phyloP scores from a whole-genome alignment of 1,139 yeast species.

The Yamadazyma diospyri region DNA sequence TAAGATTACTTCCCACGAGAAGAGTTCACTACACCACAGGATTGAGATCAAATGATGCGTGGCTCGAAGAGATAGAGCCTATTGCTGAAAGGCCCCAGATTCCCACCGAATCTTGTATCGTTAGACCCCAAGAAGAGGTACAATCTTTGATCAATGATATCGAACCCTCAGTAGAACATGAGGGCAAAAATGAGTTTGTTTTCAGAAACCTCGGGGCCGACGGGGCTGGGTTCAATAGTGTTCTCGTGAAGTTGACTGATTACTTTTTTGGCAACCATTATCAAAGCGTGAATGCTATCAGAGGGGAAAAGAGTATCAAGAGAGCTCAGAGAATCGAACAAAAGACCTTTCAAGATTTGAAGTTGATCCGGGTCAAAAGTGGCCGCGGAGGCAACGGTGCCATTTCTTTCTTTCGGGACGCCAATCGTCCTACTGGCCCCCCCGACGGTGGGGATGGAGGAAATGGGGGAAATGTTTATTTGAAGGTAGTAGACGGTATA shows the following conservation, averaged over 20 bases:
- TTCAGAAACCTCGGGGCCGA: constrained; percentile 21
- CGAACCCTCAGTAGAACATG: constrained; percentile 9
- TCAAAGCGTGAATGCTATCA: constrained; percentile 40
- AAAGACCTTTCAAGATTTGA: constrained; percentile 54
- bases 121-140: constrained; percentile 6
- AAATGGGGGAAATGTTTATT: constrained; percentile 79
- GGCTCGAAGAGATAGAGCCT: constrained; percentile 14
- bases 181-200: constrained; percentile 11
- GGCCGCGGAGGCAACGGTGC: constrained; percentile 91
- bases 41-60: constrained; percentile 9
- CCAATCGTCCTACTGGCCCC: constrained; percentile 83
- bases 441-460: constrained; percentile 99
- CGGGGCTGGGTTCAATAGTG: constrained; percentile 19
- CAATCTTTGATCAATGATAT: constrained; percentile 1
- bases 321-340: constrained; percentile 38
- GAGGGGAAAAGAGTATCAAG: constrained; percentile 20
- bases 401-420: constrained; percentile 82
- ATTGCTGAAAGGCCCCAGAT: constrained; percentile 6
- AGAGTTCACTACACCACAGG: background rate
- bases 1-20: background rate
- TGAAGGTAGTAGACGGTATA: constrained; percentile 72
- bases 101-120: constrained; percentile 10
- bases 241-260: constrained; percentile 30
- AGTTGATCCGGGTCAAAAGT: constrained; percentile 61
- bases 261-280: constrained; percentile 43